Percentiles rank a stretch among this genome's conserved stretches.
phyloP scores from a whole-genome alignment of 2,329 filamentous ascomycete species.

The Colletotrichum agaves region DNA sequence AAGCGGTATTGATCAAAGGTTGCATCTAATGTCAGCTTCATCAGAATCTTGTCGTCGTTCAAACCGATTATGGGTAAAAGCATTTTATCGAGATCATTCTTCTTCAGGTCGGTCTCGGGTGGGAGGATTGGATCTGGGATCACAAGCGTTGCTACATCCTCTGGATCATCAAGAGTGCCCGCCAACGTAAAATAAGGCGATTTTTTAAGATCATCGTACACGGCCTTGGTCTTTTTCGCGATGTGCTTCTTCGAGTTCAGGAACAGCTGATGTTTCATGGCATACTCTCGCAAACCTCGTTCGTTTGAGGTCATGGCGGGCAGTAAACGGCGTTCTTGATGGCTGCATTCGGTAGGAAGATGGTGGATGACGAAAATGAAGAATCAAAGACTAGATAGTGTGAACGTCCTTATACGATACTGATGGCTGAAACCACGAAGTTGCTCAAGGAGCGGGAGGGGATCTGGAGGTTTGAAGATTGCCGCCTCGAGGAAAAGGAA shows the following conservation, averaged over 20 bases:
- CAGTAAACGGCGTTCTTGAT: not conserved
- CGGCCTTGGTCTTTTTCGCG: not conserved
- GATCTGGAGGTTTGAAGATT: too few relatives aligned
- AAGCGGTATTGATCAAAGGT: conserved; percentile 1
- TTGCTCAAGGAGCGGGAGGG: too few relatives aligned
- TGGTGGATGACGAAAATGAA: too few relatives aligned
- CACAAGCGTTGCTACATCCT: not conserved
- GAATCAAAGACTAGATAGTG: too few relatives aligned
- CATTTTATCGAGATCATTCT: not conserved
- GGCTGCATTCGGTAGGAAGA: not conserved
- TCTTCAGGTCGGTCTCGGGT: not conserved
- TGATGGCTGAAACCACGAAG: too few relatives aligned
- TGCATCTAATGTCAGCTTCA: conserved; percentile 19
- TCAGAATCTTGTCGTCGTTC: not conserved
- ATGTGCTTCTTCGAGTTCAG: not conserved
- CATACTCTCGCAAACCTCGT: not conserved
- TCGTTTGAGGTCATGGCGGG: not conserved
- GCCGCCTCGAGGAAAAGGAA: too few relatives aligned
- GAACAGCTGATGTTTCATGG: not conserved
- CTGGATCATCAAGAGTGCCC: not conserved
- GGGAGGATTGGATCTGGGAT: conserved; percentile 3
- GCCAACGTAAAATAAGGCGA: not conserved
- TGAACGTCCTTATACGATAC: too few relatives aligned
- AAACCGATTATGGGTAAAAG: not conserved
- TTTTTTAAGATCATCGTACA: not conserved